Evolutionary conservation across 768 basidiomycete species (phyloP), one percentile per base, ranked within the genome.

Genomic region (Boletus fagicola): DNA sequence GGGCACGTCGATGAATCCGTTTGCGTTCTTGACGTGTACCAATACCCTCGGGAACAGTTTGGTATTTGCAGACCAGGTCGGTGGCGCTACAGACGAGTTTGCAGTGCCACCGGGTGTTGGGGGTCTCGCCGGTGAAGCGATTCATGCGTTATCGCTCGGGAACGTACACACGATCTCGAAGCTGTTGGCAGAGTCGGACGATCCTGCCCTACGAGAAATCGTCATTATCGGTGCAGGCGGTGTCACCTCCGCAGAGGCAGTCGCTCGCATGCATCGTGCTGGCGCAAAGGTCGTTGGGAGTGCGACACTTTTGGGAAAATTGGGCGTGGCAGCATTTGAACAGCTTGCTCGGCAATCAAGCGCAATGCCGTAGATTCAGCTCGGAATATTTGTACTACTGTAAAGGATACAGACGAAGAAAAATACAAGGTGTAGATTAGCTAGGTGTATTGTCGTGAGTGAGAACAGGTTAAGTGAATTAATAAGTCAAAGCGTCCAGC

Each of bases 151-250:
- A 12, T 80, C 93, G 22, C 76, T 95, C 30, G 92, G 92, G 58
- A 94, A 88, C 66, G 91, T 90, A 31, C 78, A 78, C 63, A 76
- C 81, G 18, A 86, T 93, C 66, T 68, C 78, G 15, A 72, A 71
- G 40, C 68, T 91, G 44, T 73, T 92, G 49, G 68, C 70, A 18
- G 68, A 73, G 36, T 75, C 76, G 28, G 53, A 62, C 49, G 77
- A 77, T 57, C 60, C 69, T 4, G 76, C 76, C 0, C 63, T 91
- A 39, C 69, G 68, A 30, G 64, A 74, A 3, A 80, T 92, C 53
- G 75, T 75, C 49, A 75, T 94, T 53, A 81, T 94, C 46, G 93
- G 92, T 2, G 86, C 88, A n/a, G 92, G 93, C 1, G 92, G 92
- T 6, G 90, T 92, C 18, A 85, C 81, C 2, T 80, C 81, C 22